Conservation (phyloP, 495 filamentous ascomycete genomes). For the Penicillium macrosclerotiorum region DNA sequence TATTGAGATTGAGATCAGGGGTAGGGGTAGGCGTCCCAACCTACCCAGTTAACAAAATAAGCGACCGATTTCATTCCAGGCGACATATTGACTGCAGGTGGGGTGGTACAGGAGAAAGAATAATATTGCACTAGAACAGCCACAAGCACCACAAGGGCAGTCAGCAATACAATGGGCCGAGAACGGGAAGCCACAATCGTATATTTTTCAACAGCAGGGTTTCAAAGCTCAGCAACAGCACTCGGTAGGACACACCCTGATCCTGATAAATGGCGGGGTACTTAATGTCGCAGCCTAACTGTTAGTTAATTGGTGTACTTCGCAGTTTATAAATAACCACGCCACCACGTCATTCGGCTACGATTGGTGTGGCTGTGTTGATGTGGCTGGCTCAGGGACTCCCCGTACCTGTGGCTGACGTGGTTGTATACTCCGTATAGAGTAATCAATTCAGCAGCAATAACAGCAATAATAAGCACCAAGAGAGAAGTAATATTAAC, state of each 20-base stretch:
- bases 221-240: not conserved
- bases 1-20: too few relatives aligned
- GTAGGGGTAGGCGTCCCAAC: too few relatives aligned
- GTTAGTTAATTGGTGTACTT: constrained; percentile 20
- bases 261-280: constrained; percentile 12
- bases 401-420: constrained; percentile 11
- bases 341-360: constrained; percentile 15
- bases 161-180: constrained; percentile 13
- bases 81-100: constrained; percentile 26
- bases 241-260: not conserved
- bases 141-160: constrained; percentile 21
- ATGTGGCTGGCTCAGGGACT: constrained; percentile 8
- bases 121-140: constrained; percentile 20
- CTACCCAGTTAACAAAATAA: constrained; percentile 59
- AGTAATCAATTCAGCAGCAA: not conserved
- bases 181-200: constrained; percentile 18
- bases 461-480: not conserved
- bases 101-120: constrained; percentile 8
- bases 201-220: not conserved
- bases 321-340: constrained; percentile 23
- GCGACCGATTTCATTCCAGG: constrained; percentile 44
- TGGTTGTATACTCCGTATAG: not conserved
- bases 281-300: constrained; percentile 32
- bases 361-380: constrained; percentile 15
- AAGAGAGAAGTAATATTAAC: too few relatives aligned